Base-by-base conservation (phyloP, 768 basidiomycete genomes). In the Collybia nuda region DNA sequence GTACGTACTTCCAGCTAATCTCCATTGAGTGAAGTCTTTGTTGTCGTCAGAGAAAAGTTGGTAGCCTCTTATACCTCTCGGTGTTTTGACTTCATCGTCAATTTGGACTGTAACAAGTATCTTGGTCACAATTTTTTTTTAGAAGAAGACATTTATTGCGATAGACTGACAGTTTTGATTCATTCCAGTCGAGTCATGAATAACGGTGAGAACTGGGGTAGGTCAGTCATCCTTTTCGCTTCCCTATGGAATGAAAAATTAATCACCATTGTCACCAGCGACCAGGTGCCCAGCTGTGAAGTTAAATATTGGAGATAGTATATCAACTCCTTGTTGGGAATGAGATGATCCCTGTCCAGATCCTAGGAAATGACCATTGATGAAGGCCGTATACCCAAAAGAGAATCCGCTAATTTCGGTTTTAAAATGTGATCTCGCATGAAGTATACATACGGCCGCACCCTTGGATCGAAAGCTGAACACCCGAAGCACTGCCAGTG, bases 61-160 rank as follows among this genome's bases (percentile, higher is more conserved):
- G 62, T 86, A 87, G 12, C 85, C 85, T 1, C 83, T 75, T 39
- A 88, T 78, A 5, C 86, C 86, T 17, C 85, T 76, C 3, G 84
- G 82, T 0, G 79, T 84, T 60, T 83, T 86, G 56, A 68, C 67
- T 44, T 71, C 69, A 40, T 71, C 68, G 47, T 71, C 48, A 49
- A 71, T 65, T 39, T 69, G 57, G 51, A 68, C 68, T 71, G 19
- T 3, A 3, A 6, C 8, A 24, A 17, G n/a, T n/a, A n/a, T n/a
- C n/a, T n/a, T n/a, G n/a, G n/a, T n/a, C n/a, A n/a, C n/a, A n/a
- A n/a, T n/a, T n/a, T n/a, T n/a, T n/a, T n/a, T n/a, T n/a, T n/a
- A n/a, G n/a, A n/a, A n/a, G n/a, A n/a, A n/a, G n/a, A n/a, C n/a
- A 18, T n/a, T 9, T 11, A 9, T 17, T 19, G 23, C 9, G 43